Conservation (phyloP, 345 rosid species). For the Euphorbia peplus region DNA sequence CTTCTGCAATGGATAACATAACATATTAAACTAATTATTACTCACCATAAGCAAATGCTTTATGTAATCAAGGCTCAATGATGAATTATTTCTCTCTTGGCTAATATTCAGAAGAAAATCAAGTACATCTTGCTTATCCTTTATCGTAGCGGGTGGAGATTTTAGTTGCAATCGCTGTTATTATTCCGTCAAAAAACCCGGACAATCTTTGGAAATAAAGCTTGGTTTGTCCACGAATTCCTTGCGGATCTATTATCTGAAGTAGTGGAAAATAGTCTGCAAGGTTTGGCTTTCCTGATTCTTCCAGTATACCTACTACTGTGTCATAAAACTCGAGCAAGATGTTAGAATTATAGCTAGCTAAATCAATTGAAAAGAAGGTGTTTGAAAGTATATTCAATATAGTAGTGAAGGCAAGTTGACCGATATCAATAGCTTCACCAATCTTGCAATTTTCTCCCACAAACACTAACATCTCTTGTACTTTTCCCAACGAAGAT, state of each 20-base stretch:
- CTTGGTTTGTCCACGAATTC: constrained; percentile 21
- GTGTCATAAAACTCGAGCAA: background rate
- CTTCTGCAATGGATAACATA: background rate
- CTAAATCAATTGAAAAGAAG: background rate
- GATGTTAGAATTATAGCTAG: background rate
- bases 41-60: constrained; percentile 34
- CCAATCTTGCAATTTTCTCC: background rate
- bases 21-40: background rate
- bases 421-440: constrained; percentile 20
- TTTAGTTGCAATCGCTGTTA: constrained; percentile 31
- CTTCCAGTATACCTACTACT: constrained; percentile 28
- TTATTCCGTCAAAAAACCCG: constrained; percentile 21
- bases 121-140: constrained; percentile 23
- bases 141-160: background rate
- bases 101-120: constrained; percentile 31
- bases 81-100: constrained; percentile 12
- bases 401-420: constrained; percentile 34
- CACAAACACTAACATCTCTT: constrained; percentile 11
- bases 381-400: background rate
- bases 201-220: constrained; percentile 9
- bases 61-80: constrained; percentile 7
- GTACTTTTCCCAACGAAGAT: constrained; percentile 15
- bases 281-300: constrained; percentile 36
- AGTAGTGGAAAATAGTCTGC: background rate
- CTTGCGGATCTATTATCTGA: constrained; percentile 24